Conservation (phyloP, 2,329 filamentous ascomycete species). For the Alternaria sp. region DNA sequence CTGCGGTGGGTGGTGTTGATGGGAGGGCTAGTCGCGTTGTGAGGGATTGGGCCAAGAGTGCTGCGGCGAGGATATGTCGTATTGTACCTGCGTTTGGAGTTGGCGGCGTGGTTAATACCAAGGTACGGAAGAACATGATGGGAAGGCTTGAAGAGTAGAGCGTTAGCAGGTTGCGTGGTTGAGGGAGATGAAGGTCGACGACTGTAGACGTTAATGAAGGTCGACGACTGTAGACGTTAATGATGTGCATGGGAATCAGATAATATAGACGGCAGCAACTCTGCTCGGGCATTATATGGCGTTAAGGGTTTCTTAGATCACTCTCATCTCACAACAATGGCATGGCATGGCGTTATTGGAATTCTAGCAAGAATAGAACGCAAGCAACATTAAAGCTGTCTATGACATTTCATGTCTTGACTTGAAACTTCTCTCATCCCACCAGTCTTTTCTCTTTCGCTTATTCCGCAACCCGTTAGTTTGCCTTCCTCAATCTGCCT, state of each 20-base stretch:
- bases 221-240: not conserved
- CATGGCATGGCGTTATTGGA: not conserved
- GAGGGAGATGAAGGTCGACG: not conserved
- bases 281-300: not conserved
- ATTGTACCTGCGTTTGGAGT: conserved; percentile 91
- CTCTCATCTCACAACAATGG: not conserved
- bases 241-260: not conserved
- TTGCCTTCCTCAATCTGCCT: not conserved
- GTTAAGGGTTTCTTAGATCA: not conserved
- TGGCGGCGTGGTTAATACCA: conserved; percentile 83
- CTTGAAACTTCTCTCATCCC: not conserved
- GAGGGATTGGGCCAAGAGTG: conserved; percentile 78
- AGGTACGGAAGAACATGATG: conserved; percentile 74
- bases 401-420: not conserved
- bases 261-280: not conserved
- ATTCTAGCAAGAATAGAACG: not conserved
- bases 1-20: conserved; percentile 63
- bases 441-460: not conserved
- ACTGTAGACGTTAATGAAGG: not conserved
- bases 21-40: conserved; percentile 71
- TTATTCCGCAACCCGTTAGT: not conserved
- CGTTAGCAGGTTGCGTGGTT: not conserved
- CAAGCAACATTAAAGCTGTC: not conserved
- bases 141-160: conserved; percentile 42
- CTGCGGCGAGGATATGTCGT: conserved; percentile 77